Evolutionary conservation across 495 filamentous ascomycete genomes (phyloP), one percentile per base, ranked within the genome.

Genomic region (Parathielavia hyrcaniae): DNA sequence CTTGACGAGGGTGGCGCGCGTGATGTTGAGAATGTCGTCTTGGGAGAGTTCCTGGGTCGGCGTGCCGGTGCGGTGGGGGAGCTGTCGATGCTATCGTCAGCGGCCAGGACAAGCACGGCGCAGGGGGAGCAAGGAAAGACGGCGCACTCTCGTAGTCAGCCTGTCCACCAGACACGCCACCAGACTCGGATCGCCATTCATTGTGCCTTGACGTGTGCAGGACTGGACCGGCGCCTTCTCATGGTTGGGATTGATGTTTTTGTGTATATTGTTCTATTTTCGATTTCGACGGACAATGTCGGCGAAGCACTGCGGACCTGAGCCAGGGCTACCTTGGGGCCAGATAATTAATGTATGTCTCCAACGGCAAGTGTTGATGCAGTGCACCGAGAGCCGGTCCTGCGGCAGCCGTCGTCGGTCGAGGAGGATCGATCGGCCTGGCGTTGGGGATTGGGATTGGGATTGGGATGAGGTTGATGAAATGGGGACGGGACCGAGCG

Each of bases 121-220:
- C 5, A 20, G 20, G 12, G 2, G 1, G 30, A 20, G 13, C 14
- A 12, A 9, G 7, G 8, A 34, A 16, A 39, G 40, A 60, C 8
- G 20, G 66, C 67, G 64, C 79, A 85, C 83, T 76, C 81, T 77
- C 62, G 81, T 79, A 46, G 77, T 79, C 57, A 86, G 75, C 69
- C 83, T 78, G 71, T 85, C 83, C 64, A 86, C 79, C 62, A 86
- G 72, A 67, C 80, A 80, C 71, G 79, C 76, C 60, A 86, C 81
- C 67, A 85, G 71, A 69, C 76, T 80, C 53, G 76, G 77, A 73
- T 85, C 83, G 67, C 79, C 77, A 69, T 80, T 84, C 82, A 86
- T 85, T 65, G 65, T 67, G 40, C 58, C 60, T 63, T 59, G 63
- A 63, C 50, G 58, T 61, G 61, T 55, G 59, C 63, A 62, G 58